Base-by-base conservation (phyloP, 2,329 filamentous ascomycete species). In the Zymoseptoria crescenta region DNA sequence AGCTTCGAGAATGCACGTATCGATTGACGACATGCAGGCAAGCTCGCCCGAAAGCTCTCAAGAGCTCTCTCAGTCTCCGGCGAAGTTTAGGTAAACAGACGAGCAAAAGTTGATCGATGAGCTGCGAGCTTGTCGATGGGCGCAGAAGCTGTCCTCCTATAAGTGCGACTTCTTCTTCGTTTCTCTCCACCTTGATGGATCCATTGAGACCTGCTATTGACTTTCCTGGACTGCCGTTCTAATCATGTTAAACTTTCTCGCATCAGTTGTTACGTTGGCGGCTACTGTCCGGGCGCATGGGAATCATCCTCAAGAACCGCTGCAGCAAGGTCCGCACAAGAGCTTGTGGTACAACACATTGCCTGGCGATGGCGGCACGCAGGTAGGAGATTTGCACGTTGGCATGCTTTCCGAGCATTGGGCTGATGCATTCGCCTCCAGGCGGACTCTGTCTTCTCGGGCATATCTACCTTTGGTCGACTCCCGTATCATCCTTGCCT, bases 401-500 rank as follows among this genome's bases (percentile, higher is more conserved):
- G 35, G n/a, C 51, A 59, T 49, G 9, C 8, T 7, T 28, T 6
- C 28, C 3, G 10, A 50, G 13, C 19, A 50, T 28, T 3, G 41
- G 28, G 4, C 52, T 58, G 41, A 51, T 16, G 19, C 27, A 45
- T 48, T 28, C 29, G 19, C 29, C n/a, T 28, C 21, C 61, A 92
- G 87, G 89, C 89, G 60, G 89, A 95, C 73, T 91, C 89, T 0
- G 89, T 94, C 59, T 95, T 94, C 75, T 93, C 88, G 1, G 90
- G 90, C 28, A 94, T 95, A 69, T 88, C 87, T 0, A 95, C 90
- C 7, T 94, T 94, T 70, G 90, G 89, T 9, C 85, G 89, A 55
- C 77, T 94, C 49, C 85, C 86, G 5, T 94, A 95, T 74, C 83
- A 81, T 59, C 88, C 88, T 2, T 95, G 90, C 71, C 79, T 95